phyloP scores from a whole-genome alignment of 2,329 filamentous ascomycete genomes.

The Setomelanomma holmii region DNA sequence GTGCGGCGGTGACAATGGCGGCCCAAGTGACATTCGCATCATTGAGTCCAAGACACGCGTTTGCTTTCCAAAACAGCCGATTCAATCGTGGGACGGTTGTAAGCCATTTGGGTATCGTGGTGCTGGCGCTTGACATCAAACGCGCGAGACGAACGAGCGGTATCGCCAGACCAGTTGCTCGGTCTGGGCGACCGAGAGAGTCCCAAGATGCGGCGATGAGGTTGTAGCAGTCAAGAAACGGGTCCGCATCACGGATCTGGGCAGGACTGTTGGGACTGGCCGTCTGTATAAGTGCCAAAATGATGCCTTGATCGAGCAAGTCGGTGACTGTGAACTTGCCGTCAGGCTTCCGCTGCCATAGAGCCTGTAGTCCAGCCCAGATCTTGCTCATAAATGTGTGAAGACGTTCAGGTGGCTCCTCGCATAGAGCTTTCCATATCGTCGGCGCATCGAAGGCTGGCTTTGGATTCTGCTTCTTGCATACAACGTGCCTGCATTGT shows the following conservation, averaged over 20 bases:
- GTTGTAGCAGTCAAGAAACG: slow-evolving; percentile 31
- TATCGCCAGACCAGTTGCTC: slow-evolving; percentile 31
- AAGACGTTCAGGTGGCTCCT: slow-evolving; percentile 26
- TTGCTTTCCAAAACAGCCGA: slow-evolving; percentile 39
- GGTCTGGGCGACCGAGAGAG: slow-evolving; percentile 31
- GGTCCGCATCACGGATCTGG: slow-evolving; percentile 5
- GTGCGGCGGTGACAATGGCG: slow-evolving; percentile 27
- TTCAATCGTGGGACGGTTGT: slow-evolving; percentile 29
- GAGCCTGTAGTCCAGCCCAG: slow-evolving; percentile 26
- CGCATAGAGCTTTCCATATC: slow-evolving; percentile 36
- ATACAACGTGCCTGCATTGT: slow-evolving; percentile 31
- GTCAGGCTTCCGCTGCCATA: slow-evolving; percentile 25
- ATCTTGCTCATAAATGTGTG: slow-evolving; percentile 25
- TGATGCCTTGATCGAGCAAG: slow-evolving; percentile 25
- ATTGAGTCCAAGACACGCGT: slow-evolving; percentile 27
- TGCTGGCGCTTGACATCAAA: slow-evolving; percentile 34
- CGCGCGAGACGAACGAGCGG: slow-evolving; percentile 39
- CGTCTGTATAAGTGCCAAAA: slow-evolving; percentile 28
- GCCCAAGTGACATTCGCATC: slow-evolving; percentile 30
- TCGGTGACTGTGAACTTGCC: slow-evolving; percentile 28
- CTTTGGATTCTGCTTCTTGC: slow-evolving; percentile 15
- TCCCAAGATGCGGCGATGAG: slow-evolving; percentile 35
- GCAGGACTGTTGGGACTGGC: background rate
- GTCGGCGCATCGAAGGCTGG: slow-evolving; percentile 25
- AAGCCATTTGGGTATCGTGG: slow-evolving; percentile 31